Evolutionary conservation across 2,329 filamentous ascomycete species (phyloP).

Genomic region (Sporothrix humicola): DNA sequence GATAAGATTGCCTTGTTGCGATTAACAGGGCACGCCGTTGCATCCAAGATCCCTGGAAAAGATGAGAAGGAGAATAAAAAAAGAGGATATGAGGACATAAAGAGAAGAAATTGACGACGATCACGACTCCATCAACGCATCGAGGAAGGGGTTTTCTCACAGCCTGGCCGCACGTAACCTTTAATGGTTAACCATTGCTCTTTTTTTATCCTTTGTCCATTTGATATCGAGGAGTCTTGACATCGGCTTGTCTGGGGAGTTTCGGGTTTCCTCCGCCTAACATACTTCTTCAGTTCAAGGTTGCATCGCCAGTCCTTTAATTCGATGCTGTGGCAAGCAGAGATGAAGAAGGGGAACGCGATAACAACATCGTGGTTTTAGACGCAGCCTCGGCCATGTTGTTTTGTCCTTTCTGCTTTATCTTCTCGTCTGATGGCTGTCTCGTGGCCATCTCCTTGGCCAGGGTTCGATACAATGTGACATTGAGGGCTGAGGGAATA

Average conservation of each 20-base stretch:
- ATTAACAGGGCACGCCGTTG: neutral
- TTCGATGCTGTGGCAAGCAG: neutral
- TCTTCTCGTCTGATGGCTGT: constrained; percentile 10
- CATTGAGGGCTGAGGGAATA: constrained; percentile 11
- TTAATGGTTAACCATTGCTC: neutral
- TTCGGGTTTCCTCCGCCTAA: constrained; percentile 2
- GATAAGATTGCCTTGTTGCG: constrained; percentile 4
- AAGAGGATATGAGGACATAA: neutral
- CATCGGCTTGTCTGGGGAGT: neutral
- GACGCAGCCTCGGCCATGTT: neutral
- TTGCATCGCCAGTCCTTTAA: constrained; percentile 24
- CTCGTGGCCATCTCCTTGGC: constrained; percentile 6
- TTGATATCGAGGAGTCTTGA: too few relatives aligned
- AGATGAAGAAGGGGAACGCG: neutral
- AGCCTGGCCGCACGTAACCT: neutral
- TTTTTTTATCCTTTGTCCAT: neutral
- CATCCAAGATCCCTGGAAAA: constrained; percentile 8
- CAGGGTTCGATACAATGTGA: constrained; percentile 6
- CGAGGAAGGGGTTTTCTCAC: neutral
- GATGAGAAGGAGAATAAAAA: neutral
- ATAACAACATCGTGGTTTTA: neutral
- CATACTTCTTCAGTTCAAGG: neutral
- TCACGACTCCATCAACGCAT: neutral
- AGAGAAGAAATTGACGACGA: constrained; percentile 7
- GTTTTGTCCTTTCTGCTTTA: too few relatives aligned